Evolutionary conservation across 371 early-diverging fungal species (phyloP), one percentile per base, ranked within the genome.

Genomic region (Mucor circinelloides): DNA sequence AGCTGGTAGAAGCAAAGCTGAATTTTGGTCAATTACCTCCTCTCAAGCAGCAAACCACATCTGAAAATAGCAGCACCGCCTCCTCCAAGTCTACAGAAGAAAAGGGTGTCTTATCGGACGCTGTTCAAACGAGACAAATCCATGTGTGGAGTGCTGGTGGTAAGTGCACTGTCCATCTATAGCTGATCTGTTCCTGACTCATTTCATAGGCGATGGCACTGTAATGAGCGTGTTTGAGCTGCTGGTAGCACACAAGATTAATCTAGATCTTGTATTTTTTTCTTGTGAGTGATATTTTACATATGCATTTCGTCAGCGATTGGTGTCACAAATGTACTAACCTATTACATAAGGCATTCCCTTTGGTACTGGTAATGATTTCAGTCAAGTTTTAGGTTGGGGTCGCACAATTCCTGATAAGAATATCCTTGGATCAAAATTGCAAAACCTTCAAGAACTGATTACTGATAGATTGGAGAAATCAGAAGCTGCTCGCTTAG

Each of bases 121-220:
- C 78, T 23, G 74, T 62, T 2, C 55, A 69, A 50, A 60, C 66
- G 25, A 63, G 83, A 17, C 83, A 83, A 21, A 75, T 89, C 58
- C 89, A 89, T 69, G 84, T 86, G 17, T 89, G 89, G 89, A 85
- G 85, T 60, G 89, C 88, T 1, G 89, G 89, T 54, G 89, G 89
- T 27, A 87, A 89, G 69, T 87, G 88, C 17, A 87, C 88, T 0
- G 34, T 3, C 5, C 6, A 34, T 34, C 9, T 34, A 8, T 34
- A 34, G 8, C 9, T 34, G 34, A 34, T 34, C 34, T 34, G 34
- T 6, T 6, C 9, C 34, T 34, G 5, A 9, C 9, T 6, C 6
- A 34, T 34, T 9, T 34, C 8, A 34, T 34, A 34, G 34, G 48
- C 23, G 48, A 48, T 48, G 48, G 48, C 6, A 48, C 48, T 23